A percentile compares a stretch with the other conserved stretches of the same genome.
Evolutionary conservation across 1,284 basidiomycete genomes (phyloP).

Genomic region (Moesziomyces antarcticus): DNA sequence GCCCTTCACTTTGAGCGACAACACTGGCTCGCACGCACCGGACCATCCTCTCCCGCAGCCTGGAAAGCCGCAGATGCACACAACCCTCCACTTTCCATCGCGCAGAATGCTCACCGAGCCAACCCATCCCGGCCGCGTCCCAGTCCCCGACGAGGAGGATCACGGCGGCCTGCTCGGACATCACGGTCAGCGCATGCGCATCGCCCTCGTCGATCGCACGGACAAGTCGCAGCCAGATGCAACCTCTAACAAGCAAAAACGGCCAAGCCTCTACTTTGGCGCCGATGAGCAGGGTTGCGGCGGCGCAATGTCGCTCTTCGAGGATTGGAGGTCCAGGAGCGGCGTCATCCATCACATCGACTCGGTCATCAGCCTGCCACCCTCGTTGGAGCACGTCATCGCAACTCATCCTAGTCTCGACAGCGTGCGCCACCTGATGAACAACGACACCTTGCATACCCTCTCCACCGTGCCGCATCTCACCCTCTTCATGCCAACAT

Average conservation of each 20-base stretch:
- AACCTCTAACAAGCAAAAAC: constrained; percentile 5
- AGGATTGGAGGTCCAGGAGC: constrained; percentile 71
- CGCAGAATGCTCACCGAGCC: constrained; percentile 82
- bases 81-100: constrained; percentile 73
- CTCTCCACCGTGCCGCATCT: constrained; percentile 73
- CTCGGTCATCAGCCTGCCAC: constrained; percentile 80
- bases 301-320: constrained; percentile 70
- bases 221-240: neutral
- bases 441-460: constrained; percentile 59
- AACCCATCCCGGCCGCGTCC: constrained; percentile 64
- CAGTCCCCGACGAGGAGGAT: constrained; percentile 63
- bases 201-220: constrained; percentile 63
- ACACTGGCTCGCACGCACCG: constrained; percentile 72
- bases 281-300: constrained; percentile 79
- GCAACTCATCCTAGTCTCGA: constrained; percentile 56
- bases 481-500: constrained; percentile 88
- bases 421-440: constrained; percentile 60
- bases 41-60: constrained; percentile 74
- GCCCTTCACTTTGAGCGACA: constrained; percentile 48
- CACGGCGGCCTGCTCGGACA: constrained; percentile 79
- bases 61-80: constrained; percentile 65
- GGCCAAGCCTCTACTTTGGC: constrained; percentile 70
- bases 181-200: constrained; percentile 82
- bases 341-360: constrained; percentile 83
- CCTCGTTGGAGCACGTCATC: constrained; percentile 71